Evolutionary conservation across 305 asterid species (phyloP), one percentile per base, ranked within the genome.

Genomic region (Petunia hybrid): DNA sequence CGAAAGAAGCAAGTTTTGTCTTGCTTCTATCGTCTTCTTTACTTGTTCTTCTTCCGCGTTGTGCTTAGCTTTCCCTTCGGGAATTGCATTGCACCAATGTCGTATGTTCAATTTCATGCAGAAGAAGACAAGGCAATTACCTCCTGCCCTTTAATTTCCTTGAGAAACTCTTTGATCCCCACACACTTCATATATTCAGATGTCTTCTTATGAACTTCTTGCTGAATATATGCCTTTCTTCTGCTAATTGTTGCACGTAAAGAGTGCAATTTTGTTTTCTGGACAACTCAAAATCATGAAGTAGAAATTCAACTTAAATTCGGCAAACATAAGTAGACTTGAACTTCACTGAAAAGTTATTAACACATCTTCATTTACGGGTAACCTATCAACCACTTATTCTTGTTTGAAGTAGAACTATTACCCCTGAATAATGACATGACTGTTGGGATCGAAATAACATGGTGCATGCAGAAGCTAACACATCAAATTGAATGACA

Each of bases 181-280:
- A 48, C 65, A 59, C 84, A 76, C 57, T 78, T 83, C 3, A 81
- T 22, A 82, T 83, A 87, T 64, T 81, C 81, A 5, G 73, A 48
- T 12, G 48, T 77, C 36, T 82, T 82, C 87, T 75, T 68, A 35
- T 77, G 80, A 68, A 73, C 75, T 66, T 85, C 89, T 39, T 83
- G 83, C 35, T 83, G 35, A 38, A 89, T 69, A 55, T 84, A 86
- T 65, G 80, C 66, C 81, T 84, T 86, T 76, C 69, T 88, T 85
- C 75, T 89, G 53, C 77, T 84, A 35, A 83, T 56, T 0, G 91
- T 89, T n/a, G 87, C 85, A 56, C 91, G 89, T 2, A 22, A 22
- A 22, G 92, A 86, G 81, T 91, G 89, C 76, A 87, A 40, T 83
- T 85, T 85, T 5, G 70, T 85, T 39, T 84, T 82, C 12, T 70